Evolutionary conservation across 257 asterid species (phyloP).

Genomic region (Petunia axillaris): DNA sequence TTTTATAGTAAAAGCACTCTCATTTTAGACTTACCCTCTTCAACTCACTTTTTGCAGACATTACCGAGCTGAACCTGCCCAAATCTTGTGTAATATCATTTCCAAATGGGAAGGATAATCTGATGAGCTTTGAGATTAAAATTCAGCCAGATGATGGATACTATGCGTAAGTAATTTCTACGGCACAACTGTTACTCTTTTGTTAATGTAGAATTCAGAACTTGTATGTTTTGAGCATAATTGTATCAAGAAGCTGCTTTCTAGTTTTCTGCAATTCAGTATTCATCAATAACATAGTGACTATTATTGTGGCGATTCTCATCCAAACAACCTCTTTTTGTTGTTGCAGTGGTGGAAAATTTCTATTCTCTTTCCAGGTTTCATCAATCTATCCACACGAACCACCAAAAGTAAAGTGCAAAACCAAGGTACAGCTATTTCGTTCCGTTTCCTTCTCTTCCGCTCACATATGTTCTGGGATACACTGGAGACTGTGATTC

Average conservation of each 20-base stretch:
- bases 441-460: neutral
- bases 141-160: conserved; percentile 44
- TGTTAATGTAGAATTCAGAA: neutral
- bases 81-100: conserved; percentile 39
- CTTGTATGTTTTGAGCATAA: neutral
- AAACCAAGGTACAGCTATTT: conserved; percentile 38
- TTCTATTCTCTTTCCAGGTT: conserved; percentile 43
- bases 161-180: conserved; percentile 37
- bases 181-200: neutral
- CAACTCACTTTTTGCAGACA: conserved; percentile 35
- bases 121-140: conserved; percentile 45
- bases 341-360: conserved; percentile 41
- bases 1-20: neutral
- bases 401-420: conserved; percentile 51
- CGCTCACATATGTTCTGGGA: neutral
- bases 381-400: conserved; percentile 43
- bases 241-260: neutral
- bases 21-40: neutral
- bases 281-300: neutral
- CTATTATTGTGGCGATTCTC: neutral
- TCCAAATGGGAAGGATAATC: conserved; percentile 46
- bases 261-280: conserved; percentile 3
- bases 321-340: neutral
- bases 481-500: neutral
- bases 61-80: conserved; percentile 50